Evolutionary conservation across 2,329 filamentous ascomycete genomes (phyloP), one percentile per base, ranked within the genome.

Genomic region (Aspergillus sojae): DNA sequence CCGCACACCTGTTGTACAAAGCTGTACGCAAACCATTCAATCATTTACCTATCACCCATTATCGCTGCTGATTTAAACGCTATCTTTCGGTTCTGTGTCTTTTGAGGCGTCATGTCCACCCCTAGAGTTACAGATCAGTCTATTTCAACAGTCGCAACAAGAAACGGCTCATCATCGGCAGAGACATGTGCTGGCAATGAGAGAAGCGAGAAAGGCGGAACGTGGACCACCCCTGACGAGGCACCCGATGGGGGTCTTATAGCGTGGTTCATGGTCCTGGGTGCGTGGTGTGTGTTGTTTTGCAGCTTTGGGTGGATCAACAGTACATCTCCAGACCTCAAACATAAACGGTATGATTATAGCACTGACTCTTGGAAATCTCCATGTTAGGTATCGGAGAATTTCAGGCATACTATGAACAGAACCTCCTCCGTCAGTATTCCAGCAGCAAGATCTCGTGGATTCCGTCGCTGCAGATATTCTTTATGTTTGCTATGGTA

Each of bases 401-500:
- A 1, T 68, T 66, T 14, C 66, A 68, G 39, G 46, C 48, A 2
- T 66, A 68, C 28, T 68, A 66, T 43, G 50, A 65, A 21, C 41
- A 23, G 0, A 30, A 46, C 10, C 57, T 57, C 2, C 45, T 68
- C 9, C 23, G 26, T 1, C 7, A 52, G 4, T 65, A 68, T 26
- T 66, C 66, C 1, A 52, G 60, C 14, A 16, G 34, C 14, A 62
- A 60, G 2, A 57, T 66, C 30, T 46, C 64, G 3, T 68, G 66
- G 66, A 68, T 66, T 32, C 58, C 62, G 0, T 68, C 64, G 0
- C 32, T 65, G 1, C 58, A 66, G 48, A 43, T 63, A 16, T 66
- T 65, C 57, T 62, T 68, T 43, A 59, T 68, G 64, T 46, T 66
- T 43, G 60, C 32, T 48, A 46, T 63, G 34, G 65, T 64, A 58